These are phyloP conservation scores for Patellifolia procumbens DNA, from an alignment of 179 eudicot genomes.

Conservation along the genomic window DNA sequence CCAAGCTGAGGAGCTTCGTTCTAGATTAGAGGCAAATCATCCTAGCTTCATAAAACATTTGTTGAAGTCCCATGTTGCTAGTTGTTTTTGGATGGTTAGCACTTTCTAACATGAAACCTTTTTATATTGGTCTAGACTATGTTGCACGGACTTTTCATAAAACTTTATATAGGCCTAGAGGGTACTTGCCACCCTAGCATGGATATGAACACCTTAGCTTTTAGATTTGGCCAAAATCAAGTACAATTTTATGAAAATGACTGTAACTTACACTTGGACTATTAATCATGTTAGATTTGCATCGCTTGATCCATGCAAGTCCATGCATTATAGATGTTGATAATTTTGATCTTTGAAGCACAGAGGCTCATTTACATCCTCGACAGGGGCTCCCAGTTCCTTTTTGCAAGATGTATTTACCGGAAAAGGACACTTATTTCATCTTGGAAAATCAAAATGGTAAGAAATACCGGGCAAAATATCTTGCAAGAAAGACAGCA, in stretches of 20 bases:
- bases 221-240: neutral
- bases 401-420: conserved; percentile 54
- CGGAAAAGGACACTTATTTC: conserved; percentile 36
- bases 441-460: conserved; percentile 55
- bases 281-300: neutral
- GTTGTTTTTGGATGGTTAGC: conserved; percentile 32
- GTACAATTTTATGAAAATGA: neutral
- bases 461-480: conserved; percentile 37
- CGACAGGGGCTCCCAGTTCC: conserved; percentile 54
- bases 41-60: conserved; percentile 25
- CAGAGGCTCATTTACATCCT: neutral
- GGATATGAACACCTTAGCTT: neutral
- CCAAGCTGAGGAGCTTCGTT: conserved; percentile 21
- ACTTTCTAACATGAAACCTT: neutral
- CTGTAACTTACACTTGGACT: neutral
- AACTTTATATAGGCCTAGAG: neutral
- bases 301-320: too few relatives aligned
- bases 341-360: neutral
- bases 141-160: neutral
- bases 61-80: conserved; percentile 25
- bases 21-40: conserved; percentile 11
- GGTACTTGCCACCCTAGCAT: neutral
- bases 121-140: neutral
- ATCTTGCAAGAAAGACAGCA: conserved; percentile 44
- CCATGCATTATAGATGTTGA: neutral